A percentile compares a stretch with the other conserved stretches of the same genome.
phyloP scores from a whole-genome alignment of 371 early-diverging fungal genomes.

The Thermomucor indicae-seudaticae region DNA sequence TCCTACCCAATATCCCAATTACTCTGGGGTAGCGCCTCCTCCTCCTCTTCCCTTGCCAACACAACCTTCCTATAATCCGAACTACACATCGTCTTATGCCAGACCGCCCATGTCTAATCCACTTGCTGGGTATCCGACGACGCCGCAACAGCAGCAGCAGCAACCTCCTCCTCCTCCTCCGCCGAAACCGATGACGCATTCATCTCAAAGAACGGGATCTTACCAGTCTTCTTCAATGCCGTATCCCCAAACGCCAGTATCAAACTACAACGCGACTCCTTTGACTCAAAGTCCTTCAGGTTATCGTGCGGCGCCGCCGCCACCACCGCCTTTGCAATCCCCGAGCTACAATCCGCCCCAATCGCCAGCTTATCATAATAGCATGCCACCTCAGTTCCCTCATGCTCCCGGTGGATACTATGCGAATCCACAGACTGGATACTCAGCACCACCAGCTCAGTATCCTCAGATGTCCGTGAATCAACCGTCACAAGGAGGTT shows the following conservation, averaged over 20 bases:
- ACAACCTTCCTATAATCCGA: neutral
- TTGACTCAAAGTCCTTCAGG: too few species aligned
- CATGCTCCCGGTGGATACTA: neutral
- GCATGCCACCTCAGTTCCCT: neutral
- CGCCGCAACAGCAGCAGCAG: constrained; percentile 8
- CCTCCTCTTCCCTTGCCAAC: constrained; percentile 12
- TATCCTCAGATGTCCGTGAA: too few species aligned
- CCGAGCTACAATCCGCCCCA: constrained; percentile 1
- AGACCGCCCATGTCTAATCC: neutral
- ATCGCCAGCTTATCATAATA: constrained; percentile 3
- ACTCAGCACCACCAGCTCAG: neutral
- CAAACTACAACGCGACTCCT: neutral
- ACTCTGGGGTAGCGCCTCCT: constrained; percentile 8
- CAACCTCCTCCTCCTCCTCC: constrained; percentile 6
- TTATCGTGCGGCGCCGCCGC: constrained; percentile 1
- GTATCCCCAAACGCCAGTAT: neutral
- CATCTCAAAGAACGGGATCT: constrained; percentile 8
- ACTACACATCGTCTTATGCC: neutral
- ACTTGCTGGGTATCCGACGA: neutral
- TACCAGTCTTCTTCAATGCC: constrained; percentile 2
- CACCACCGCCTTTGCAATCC: constrained; percentile 5
- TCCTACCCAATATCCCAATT: neutral
- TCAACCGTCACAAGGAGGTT: too few species aligned
- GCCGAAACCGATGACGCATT: constrained; percentile 1
- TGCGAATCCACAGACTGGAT: neutral